A percentile compares a stretch with the other conserved stretches of the same genome.
phyloP scores from a whole-genome alignment of 1,284 basidiomycete genomes.

The Xerocomus amazonicus region DNA sequence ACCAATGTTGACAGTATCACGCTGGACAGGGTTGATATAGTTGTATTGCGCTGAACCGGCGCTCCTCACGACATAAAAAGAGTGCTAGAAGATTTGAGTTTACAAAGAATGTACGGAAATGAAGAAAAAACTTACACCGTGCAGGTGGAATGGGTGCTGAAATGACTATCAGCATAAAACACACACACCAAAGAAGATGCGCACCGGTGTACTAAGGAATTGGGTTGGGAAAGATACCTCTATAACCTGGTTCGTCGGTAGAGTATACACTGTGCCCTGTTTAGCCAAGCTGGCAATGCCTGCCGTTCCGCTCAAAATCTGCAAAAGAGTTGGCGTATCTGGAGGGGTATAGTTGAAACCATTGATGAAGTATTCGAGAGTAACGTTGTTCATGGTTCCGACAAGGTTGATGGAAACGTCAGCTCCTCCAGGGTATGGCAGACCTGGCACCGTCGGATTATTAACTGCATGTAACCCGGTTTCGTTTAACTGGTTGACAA shows the following conservation, averaged over 20 bases:
- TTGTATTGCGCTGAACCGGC: constrained; percentile 37
- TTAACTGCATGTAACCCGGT: constrained; percentile 13
- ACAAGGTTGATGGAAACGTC: constrained; percentile 28
- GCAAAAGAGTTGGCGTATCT: constrained; percentile 35
- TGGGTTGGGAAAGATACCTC: constrained; percentile 35
- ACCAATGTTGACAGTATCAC: constrained; percentile 37
- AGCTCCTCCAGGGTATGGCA: constrained; percentile 22
- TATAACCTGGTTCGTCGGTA: constrained; percentile 37
- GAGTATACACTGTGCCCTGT: constrained; percentile 34
- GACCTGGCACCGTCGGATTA: constrained; percentile 17
- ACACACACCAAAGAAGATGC: neutral
- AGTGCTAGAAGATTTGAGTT: constrained; percentile 31
- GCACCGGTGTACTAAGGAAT: constrained; percentile 20
- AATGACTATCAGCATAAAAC: constrained; percentile 1
- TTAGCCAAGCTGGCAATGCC: constrained; percentile 36
- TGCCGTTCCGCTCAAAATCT: constrained; percentile 45
- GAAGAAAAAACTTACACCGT: constrained; percentile 35
- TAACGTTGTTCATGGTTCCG: constrained; percentile 6
- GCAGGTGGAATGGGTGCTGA: constrained; percentile 43
- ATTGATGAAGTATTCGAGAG: constrained; percentile 26
- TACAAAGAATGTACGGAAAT: neutral
- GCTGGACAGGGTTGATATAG: constrained; percentile 39
- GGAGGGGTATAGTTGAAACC: constrained; percentile 31
- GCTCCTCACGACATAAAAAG: constrained; percentile 41
- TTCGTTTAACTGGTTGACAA: constrained; percentile 12